These are phyloP conservation scores for Lepidium aucheri DNA, from an alignment of 345 rosid genomes.

Conservation along the genomic window DNA sequence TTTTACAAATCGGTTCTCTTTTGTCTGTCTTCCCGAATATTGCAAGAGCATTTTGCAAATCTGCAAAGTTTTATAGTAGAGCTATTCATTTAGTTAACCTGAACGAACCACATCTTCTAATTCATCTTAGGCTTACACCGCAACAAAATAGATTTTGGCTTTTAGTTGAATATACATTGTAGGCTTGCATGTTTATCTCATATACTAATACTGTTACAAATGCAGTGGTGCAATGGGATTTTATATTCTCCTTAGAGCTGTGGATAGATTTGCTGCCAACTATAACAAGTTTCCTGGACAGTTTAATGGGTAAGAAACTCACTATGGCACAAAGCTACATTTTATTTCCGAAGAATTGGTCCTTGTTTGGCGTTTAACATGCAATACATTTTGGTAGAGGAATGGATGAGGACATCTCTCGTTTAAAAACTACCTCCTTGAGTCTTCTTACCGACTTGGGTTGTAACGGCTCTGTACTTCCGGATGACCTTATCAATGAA, in stretches of 20 bases:
- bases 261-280: constrained; percentile 76
- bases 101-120: not conserved
- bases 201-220: constrained; percentile 4
- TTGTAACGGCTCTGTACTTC: constrained; percentile 69
- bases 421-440: constrained; percentile 61
- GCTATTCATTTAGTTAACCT: not conserved
- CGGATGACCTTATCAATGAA: constrained; percentile 88
- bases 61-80: not conserved
- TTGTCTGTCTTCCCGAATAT: not conserved
- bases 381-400: constrained; percentile 32
- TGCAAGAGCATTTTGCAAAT: not conserved
- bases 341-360: not conserved
- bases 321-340: not conserved
- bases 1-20: not conserved
- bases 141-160: not conserved
- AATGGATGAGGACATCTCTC: constrained; percentile 88
- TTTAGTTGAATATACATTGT: not conserved
- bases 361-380: not conserved
- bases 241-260: constrained; percentile 86
- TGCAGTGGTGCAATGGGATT: constrained; percentile 72
- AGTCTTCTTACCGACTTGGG: constrained; percentile 71
- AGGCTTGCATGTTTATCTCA: constrained; percentile 7
- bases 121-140: not conserved
- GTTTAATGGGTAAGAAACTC: constrained; percentile 70
- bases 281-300: constrained; percentile 90